Conservation (phyloP, 768 basidiomycete genomes). For the Tylopilus subfusipes region DNA sequence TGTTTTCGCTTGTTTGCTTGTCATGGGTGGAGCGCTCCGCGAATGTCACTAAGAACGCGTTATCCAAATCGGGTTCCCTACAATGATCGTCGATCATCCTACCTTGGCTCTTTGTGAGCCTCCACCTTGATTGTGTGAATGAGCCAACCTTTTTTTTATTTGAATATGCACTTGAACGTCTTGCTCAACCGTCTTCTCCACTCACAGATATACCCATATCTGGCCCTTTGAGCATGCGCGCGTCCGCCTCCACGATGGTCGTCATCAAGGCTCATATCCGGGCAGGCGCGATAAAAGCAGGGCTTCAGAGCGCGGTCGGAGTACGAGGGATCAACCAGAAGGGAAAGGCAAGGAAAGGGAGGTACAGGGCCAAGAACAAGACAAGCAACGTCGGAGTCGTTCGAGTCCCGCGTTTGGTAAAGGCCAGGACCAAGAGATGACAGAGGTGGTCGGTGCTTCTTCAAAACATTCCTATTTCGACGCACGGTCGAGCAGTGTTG, state of each 20-base stretch:
- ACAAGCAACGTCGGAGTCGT: slow-evolving; percentile 16
- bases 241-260: slow-evolving; percentile 58
- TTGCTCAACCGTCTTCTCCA: slow-evolving; percentile 3
- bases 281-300: slow-evolving; percentile 23
- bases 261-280: slow-evolving; percentile 29
- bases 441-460: not conserved
- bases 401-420: slow-evolving; percentile 18
- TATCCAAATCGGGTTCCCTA: not conserved
- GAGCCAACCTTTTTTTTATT: not conserved
- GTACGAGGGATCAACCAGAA: slow-evolving; percentile 4
- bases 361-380: slow-evolving; percentile 3
- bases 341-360: slow-evolving; percentile 4
- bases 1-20: not conserved
- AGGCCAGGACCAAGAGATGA: not conserved
- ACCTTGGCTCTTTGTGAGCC: not conserved
- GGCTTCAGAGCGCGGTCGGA: slow-evolving; percentile 16
- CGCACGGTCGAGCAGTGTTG: not conserved
- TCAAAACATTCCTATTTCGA: slow-evolving; percentile 8
- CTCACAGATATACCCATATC: slow-evolving; percentile 82
- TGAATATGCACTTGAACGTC: not conserved
- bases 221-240: slow-evolving; percentile 98
- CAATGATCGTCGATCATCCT: not conserved
- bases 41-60: not conserved
- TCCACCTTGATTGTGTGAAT: not conserved
- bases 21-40: no score